These are phyloP conservation scores for Stephanodiscus triporus DNA, from an alignment of 108 stramenopile genomes.

Conservation along the genomic window DNA sequence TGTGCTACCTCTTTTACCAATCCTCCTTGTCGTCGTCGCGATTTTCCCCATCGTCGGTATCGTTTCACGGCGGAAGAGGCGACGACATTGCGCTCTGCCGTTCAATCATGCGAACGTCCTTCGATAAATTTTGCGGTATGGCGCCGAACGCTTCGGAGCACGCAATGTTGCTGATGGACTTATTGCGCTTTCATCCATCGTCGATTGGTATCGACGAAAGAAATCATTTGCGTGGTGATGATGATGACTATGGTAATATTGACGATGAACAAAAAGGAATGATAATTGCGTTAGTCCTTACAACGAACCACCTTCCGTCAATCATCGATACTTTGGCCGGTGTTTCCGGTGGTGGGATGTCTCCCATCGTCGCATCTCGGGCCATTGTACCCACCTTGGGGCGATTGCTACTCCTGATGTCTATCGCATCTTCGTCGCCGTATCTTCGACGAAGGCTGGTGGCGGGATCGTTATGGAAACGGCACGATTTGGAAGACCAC, in stretches of 20 bases:
- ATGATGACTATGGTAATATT: conserved; percentile 17
- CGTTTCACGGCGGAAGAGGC: conserved; percentile 3
- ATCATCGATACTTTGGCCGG: conserved; percentile 45
- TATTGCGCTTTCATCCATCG: conserved; percentile 27
- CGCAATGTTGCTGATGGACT: conserved; percentile 38
- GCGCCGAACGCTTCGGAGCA: conserved; percentile 55
- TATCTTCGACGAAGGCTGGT: conserved; percentile 18
- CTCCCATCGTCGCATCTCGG: conserved; percentile 32
- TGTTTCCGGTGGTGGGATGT: conserved; percentile 52
- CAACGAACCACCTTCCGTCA: conserved; percentile 30
- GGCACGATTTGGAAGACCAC: conserved; percentile 43
- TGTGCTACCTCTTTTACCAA: conserved; percentile 50
- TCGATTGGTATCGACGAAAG: background rate
- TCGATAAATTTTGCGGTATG: conserved; percentile 51
- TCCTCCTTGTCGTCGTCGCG: conserved; percentile 32
- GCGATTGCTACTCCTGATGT: conserved; percentile 30
- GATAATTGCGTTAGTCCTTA: conserved; percentile 30
- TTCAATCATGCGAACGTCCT: conserved; percentile 34
- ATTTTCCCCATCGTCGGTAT: conserved; percentile 14
- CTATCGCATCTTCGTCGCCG: background rate
- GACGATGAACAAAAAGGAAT: conserved; percentile 21
- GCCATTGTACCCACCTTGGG: conserved; percentile 42
- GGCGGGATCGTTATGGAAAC: conserved; percentile 44
- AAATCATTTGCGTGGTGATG: background rate
- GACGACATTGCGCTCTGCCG: conserved; percentile 44